Percentiles rank a stretch among this genome's conserved stretches.
Evolutionary conservation across 2,329 filamentous ascomycete genomes (phyloP).

Genomic region (Alternaria arborescens): DNA sequence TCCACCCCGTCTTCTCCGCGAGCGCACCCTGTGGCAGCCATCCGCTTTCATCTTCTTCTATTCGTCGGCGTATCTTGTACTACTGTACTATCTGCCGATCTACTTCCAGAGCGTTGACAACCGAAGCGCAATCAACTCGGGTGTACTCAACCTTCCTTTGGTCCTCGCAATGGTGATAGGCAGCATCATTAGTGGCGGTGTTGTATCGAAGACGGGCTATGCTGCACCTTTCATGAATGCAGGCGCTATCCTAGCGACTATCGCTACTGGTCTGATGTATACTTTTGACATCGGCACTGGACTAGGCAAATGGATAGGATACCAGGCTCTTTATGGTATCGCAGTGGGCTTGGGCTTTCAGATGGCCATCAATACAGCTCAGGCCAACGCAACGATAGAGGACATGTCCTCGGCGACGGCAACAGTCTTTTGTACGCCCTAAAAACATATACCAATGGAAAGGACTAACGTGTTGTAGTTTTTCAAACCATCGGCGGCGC

Average conservation of each 20-base stretch:
- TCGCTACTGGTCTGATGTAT: conserved; percentile 55
- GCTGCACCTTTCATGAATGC: conserved; percentile 45
- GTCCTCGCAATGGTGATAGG: conserved; percentile 45
- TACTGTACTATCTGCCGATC: conserved; percentile 59
- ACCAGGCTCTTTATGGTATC: conserved; percentile 55
- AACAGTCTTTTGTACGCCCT: conserved; percentile 41
- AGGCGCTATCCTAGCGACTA: conserved; percentile 38
- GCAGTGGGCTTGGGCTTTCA: conserved; percentile 41
- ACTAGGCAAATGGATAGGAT: conserved; percentile 56
- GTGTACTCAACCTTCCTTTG: conserved; percentile 55
- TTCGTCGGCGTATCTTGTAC: conserved; percentile 47
- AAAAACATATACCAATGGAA: neutral
- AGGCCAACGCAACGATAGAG: conserved; percentile 41
- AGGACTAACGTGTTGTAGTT: conserved; percentile 27
- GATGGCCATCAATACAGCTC: conserved; percentile 48
- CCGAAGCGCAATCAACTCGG: conserved; percentile 48
- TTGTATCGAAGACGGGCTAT: conserved; percentile 40
- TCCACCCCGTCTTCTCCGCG: conserved; percentile 49
- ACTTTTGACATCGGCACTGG: conserved; percentile 50
- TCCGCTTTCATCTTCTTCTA: conserved; percentile 51
- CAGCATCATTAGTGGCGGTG: conserved; percentile 5
- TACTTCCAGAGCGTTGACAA: conserved; percentile 59
- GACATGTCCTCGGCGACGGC: conserved; percentile 50
- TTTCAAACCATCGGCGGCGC: conserved; percentile 53
- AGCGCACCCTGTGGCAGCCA: conserved; percentile 47